phyloP scores from a whole-genome alignment of 352 stramenopile genomes.

The Pythium brachiatum region DNA sequence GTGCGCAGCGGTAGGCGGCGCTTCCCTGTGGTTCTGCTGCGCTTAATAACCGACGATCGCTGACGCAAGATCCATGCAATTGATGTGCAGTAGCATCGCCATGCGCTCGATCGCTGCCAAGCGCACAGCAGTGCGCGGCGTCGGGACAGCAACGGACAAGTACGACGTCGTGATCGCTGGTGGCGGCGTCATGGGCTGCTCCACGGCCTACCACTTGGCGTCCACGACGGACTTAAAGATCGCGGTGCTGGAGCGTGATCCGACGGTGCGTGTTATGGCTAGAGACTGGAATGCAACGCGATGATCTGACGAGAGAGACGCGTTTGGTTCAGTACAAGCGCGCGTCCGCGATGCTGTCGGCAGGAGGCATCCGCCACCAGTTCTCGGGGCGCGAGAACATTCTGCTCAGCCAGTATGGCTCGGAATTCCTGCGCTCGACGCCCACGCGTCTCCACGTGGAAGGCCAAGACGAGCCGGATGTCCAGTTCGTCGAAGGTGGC shows the following conservation, averaged over 20 bases:
- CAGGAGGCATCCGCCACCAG: constrained; percentile 77
- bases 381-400: constrained; percentile 80
- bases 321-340: constrained; percentile 75
- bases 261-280: constrained; percentile 32
- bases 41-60: no score
- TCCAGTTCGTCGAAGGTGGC: constrained; percentile 77
- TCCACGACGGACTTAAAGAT: constrained; percentile 65
- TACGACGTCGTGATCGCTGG: constrained; percentile 82
- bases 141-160: constrained; percentile 17
- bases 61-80: not conserved
- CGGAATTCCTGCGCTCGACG: constrained; percentile 59
- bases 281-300: no score
- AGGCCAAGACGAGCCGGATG: constrained; percentile 52
- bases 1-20: constrained; percentile 3
- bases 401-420: constrained; percentile 77
- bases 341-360: constrained; percentile 73
- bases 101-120: not conserved
- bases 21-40: not conserved
- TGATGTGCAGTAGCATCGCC: not conserved
- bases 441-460: constrained; percentile 49
- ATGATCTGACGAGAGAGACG: no score
- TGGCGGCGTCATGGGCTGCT: constrained; percentile 83
- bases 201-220: constrained; percentile 83
- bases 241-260: constrained; percentile 70
- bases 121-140: not conserved